phyloP scores from a whole-genome alignment of 2,329 filamentous ascomycete species.

The Ophiostoma novo-ulmi region DNA sequence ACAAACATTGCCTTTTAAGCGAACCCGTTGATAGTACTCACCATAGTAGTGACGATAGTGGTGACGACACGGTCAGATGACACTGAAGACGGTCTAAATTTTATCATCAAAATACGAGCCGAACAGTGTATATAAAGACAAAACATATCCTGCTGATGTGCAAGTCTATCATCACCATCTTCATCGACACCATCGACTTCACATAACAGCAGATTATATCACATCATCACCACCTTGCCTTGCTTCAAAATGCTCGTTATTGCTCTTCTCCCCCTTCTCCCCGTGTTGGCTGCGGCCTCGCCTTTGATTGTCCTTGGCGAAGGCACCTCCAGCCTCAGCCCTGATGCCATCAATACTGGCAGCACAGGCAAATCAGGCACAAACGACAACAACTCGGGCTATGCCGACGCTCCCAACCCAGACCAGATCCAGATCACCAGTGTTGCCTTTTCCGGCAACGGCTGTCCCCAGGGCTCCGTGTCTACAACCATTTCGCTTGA shows the following conservation, averaged over 20 bases:
- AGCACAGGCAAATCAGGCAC: not conserved
- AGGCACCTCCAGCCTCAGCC: not conserved
- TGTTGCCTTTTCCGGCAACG: conserved; percentile 41
- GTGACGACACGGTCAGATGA: not conserved
- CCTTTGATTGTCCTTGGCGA: not conserved
- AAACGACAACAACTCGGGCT: conserved; percentile 29
- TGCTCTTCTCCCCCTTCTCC: not conserved
- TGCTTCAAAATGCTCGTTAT: not conserved
- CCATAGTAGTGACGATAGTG: not conserved
- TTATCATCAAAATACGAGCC: not conserved
- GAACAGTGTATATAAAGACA: not conserved
- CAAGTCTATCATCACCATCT: not conserved
- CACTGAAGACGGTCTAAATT: not conserved
- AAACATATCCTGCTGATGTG: not conserved
- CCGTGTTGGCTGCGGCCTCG: not conserved
- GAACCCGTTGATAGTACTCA: not conserved
- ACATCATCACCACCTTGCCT: not conserved
- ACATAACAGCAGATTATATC: not conserved
- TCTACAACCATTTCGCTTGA: conserved; percentile 32
- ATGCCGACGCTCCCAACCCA: conserved; percentile 37
- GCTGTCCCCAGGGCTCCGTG: conserved; percentile 42
- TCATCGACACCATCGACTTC: not conserved
- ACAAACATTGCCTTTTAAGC: not conserved
- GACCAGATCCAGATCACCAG: conserved; percentile 40
- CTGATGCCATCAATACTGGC: not conserved